A percentile compares a stretch with the other conserved stretches of the same genome.
phyloP scores from a whole-genome alignment of 2,329 filamentous ascomycete species.

The Trichoderma aggressivum region DNA sequence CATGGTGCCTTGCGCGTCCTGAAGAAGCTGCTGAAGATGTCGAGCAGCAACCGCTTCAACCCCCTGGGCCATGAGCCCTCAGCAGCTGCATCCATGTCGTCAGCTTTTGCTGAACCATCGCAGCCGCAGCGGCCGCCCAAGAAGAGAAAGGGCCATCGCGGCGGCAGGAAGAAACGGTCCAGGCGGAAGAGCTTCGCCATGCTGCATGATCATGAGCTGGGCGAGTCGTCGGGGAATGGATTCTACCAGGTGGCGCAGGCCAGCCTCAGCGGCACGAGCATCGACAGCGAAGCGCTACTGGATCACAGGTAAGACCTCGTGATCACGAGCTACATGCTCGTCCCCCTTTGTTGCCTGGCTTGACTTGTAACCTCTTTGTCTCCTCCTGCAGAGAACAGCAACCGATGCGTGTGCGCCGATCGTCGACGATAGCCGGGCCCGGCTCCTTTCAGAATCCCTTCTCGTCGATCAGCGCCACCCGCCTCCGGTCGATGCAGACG shows the following conservation, averaged over 20 bases:
- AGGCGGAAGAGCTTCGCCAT: constrained; percentile 78
- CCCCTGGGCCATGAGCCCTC: constrained; percentile 24
- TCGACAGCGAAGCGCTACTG: constrained; percentile 83
- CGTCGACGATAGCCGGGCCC: constrained; percentile 44
- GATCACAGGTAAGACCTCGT: constrained; percentile 67
- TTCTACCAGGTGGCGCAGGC: constrained; percentile 50
- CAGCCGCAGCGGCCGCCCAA: constrained; percentile 36
- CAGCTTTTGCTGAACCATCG: background rate
- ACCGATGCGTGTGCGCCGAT: constrained; percentile 60
- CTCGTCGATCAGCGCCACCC: constrained; percentile 30
- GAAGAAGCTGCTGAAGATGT: constrained; percentile 17
- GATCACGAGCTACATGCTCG: background rate
- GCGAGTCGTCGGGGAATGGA: constrained; percentile 35
- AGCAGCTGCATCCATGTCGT: constrained; percentile 2
- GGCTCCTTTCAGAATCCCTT: constrained; percentile 37
- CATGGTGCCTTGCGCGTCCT: constrained; percentile 9
- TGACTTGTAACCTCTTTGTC: background rate
- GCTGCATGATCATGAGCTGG: constrained; percentile 48
- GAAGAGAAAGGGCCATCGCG: constrained; percentile 69
- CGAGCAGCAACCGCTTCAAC: constrained; percentile 32
- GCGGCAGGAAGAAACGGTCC: constrained; percentile 71
- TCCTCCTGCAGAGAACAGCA: constrained; percentile 50
- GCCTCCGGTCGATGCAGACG: constrained; percentile 36
- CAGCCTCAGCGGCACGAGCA: constrained; percentile 76
- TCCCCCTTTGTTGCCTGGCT: background rate